Conservation (phyloP, 2,329 filamentous ascomycete genomes). For the Beauveria rudraprayagi region DNA sequence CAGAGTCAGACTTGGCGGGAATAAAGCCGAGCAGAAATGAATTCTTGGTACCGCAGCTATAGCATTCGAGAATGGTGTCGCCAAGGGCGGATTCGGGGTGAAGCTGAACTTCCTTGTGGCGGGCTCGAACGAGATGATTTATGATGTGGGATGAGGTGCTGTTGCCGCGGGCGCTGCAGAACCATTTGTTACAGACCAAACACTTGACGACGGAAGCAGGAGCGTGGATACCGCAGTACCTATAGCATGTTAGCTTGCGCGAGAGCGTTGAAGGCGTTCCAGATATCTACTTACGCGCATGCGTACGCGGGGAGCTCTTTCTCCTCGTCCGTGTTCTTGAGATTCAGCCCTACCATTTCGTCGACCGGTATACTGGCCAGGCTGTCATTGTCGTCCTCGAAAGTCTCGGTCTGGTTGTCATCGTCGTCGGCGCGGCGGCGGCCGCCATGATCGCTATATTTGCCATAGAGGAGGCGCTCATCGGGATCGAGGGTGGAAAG, state of each 20-base stretch:
- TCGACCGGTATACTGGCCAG: conserved; percentile 75
- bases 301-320: conserved; percentile 90
- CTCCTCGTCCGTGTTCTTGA: conserved; percentile 61
- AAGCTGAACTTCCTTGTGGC: conserved; percentile 97
- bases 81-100: conserved; percentile 89
- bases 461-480: conserved; percentile 70
- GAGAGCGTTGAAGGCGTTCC: conserved; percentile 8
- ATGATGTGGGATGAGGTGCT: conserved; percentile 96
- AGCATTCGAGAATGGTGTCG: conserved; percentile 95
- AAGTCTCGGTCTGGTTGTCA: conserved; percentile 77
- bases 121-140: conserved; percentile 92
- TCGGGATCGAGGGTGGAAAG: conserved; percentile 65
- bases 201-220: conserved; percentile 94
- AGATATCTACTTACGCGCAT: conserved; percentile 65
- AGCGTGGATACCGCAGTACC: conserved; percentile 96
- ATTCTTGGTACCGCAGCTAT: conserved; percentile 99
- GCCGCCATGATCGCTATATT: conserved; percentile 52
- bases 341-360: conserved; percentile 57
- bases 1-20: conserved; percentile 95
- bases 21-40: conserved; percentile 97
- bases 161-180: conserved; percentile 94
- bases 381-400: conserved; percentile 69
- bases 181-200: conserved; percentile 94
- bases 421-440: conserved; percentile 76
- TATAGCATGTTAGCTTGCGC: conserved; percentile 30